Base-by-base conservation (phyloP, 1,139 yeast species). In the Candida pseudoviswanathii region DNA sequence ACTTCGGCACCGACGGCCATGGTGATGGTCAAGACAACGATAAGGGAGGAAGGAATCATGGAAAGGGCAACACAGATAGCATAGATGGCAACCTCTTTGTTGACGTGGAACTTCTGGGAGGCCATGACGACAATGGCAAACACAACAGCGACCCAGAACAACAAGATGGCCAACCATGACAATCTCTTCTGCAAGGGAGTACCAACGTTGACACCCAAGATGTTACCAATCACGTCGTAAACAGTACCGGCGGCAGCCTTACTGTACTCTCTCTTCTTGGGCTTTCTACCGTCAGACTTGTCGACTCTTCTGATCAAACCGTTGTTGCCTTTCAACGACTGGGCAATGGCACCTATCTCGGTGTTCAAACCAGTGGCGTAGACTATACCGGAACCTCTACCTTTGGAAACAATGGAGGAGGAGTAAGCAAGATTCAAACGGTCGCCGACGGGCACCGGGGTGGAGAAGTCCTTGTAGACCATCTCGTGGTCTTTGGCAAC, bases 1-100 rank as follows among this genome's bases (percentile, higher is more conserved):
- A 83, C 86, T 58, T 85, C 86, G 33, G 95, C 87, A 16, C 95
- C 95, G 53, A 86, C 85, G 4, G 95, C 92, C 94, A 88, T 87
- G 3, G 95, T 87, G 54, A 88, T 87, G n/a, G 95, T 87, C 52
- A 88, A 77, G 22, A 88, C 95, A 36, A 87, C 95, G 51, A 87
- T 85, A 58, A 88, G 76, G 0, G 94, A 84, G 2, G 92, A 88
- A 2, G 95, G 96, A 59, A 87, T 87, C 94, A 87, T 86, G 2
- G 94, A 84, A 45, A 87, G 73, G 1, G 94, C 95, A 48, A 85
- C 90, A 67, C 91, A 87, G 59, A 88, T 85, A n/a, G 96, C 95
- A 62, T 88, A 88, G 48, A 87, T 84, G 26, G 92, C 94, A 32
- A 88, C 94, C 56, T 86, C 87, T 49, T 74, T 78, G 53, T 79